Evolutionary conservation across 2,329 filamentous ascomycete genomes (phyloP), one percentile per base, ranked within the genome.

Genomic region (Colletotrichum abscissum): DNA sequence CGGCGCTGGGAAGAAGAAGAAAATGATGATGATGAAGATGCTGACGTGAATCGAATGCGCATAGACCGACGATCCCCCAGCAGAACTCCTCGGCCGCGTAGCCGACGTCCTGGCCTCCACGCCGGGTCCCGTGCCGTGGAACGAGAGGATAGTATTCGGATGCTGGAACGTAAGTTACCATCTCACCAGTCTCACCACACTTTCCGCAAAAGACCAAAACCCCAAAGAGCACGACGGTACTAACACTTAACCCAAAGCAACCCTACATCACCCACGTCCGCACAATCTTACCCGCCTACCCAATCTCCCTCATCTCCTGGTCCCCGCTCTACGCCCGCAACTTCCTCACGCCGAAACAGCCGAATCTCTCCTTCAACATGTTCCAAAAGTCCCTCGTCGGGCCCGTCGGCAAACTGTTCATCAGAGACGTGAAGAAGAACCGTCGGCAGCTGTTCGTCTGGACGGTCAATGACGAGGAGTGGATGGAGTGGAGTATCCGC

Each of bases 401-500:
- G 1, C 91, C 91, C 0, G 84, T 90, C 46, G 95, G 95, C 8
- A 80, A 81, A 11, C 83, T 85, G 12, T 97, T 98, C 83, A 82
- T 95, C 19, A 85, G 86, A 14, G 88, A 92, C 67, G 89, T 90
- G 30, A 87, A 76, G 12, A 71, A 72, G 26, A 73, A 71, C 35
- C 69, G 74, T 28, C 88, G 93, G 26, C 88, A 89, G 4, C 85
- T 98, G 5, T 92, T 93, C 77, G 89, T 91, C 0, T 98, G 96
- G 96, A 98, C 95, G 0, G 93, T 98, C 63, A 98, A 98, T 80
- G 89, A 93, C 16, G 88, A 90, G 75, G 86, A 87, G 63, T 89
- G 91, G 82, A 98, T 98, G 95, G 88, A 91, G 77, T 98, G 95
- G 94, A 89, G 91, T 75, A 90, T 97, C 42, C 82, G 86, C 33